A percentile compares a stretch with the other conserved stretches of the same genome.
These are phyloP conservation scores for Nannochloropsis salina DNA, from an alignment of 108 stramenopile species.

Conservation along the genomic window DNA sequence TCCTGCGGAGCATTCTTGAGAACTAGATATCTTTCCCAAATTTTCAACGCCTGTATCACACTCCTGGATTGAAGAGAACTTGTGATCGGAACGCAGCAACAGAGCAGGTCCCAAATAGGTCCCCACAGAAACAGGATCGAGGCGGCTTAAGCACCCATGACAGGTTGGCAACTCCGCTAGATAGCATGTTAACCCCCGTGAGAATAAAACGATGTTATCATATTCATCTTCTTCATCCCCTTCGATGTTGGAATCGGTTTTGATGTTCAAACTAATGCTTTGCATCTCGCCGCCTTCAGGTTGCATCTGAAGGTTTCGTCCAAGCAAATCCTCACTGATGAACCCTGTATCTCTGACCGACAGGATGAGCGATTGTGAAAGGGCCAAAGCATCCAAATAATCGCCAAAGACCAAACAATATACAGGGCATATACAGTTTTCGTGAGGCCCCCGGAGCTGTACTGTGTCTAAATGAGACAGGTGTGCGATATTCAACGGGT, in stretches of 20 bases:
- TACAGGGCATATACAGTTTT: neutral
- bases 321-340: no score
- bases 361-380: neutral
- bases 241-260: neutral
- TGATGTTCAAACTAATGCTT: neutral
- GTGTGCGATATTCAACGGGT: neutral
- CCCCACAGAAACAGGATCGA: neutral
- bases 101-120: no score
- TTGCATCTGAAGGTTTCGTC: no score
- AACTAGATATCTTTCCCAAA: no score
- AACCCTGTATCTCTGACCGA: neutral
- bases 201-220: neutral
- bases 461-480: neutral
- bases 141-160: neutral
- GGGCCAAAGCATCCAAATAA: neutral
- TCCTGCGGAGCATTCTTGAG: no score
- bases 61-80: no score
- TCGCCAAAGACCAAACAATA: neutral
- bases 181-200: neutral
- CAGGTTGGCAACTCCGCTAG: neutral
- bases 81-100: no score
- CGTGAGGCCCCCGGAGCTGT: neutral
- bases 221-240: neutral
- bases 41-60: no score
- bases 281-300: neutral